Conservation (phyloP, 1,284 basidiomycete species). For the Leccinum variabile region DNA sequence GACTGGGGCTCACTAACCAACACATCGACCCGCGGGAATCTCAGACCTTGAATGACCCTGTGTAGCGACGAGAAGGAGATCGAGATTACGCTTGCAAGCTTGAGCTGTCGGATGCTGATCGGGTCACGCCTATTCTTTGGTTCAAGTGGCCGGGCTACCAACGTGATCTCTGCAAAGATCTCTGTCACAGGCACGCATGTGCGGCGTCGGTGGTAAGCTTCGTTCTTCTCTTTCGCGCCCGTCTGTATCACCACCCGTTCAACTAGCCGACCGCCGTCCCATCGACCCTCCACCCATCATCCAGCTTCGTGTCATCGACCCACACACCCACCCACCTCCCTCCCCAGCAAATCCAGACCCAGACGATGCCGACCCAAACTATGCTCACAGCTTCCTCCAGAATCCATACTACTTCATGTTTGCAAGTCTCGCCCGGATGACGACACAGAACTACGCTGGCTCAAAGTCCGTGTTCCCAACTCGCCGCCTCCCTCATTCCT, state of each 20-base stretch:
- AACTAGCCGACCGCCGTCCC: slow-evolving; percentile 82
- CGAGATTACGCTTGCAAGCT: slow-evolving; percentile 1
- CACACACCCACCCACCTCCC: slow-evolving; percentile 43
- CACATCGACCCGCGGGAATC: too few relatives aligned
- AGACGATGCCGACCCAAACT: slow-evolving; percentile 39
- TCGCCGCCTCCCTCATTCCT: slow-evolving; percentile 1
- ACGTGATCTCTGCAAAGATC: slow-evolving; percentile 2
- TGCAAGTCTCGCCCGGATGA: slow-evolving; percentile 85
- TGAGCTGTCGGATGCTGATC: background rate
- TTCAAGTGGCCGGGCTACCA: slow-evolving; percentile 16
- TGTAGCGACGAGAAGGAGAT: slow-evolving; percentile 22
- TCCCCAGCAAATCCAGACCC: slow-evolving; percentile 22
- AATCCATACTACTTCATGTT: slow-evolving; percentile 97
- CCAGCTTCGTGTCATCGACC: slow-evolving; percentile 87
- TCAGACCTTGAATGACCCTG: too few relatives aligned
- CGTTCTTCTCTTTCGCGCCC: slow-evolving; percentile 27
- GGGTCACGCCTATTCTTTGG: slow-evolving; percentile 2
- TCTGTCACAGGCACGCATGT: background rate
- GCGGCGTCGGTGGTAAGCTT: slow-evolving; percentile 56
- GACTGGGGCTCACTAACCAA: too few relatives aligned
- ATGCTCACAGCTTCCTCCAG: slow-evolving; percentile 62
- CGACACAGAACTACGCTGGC: slow-evolving; percentile 90
- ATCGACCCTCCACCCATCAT: slow-evolving; percentile 97
- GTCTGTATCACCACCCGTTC: slow-evolving; percentile 9
- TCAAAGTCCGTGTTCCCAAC: slow-evolving; percentile 57